phyloP scores from a whole-genome alignment of 129 eudicot species.

The Smallanthus sonchifolius region DNA sequence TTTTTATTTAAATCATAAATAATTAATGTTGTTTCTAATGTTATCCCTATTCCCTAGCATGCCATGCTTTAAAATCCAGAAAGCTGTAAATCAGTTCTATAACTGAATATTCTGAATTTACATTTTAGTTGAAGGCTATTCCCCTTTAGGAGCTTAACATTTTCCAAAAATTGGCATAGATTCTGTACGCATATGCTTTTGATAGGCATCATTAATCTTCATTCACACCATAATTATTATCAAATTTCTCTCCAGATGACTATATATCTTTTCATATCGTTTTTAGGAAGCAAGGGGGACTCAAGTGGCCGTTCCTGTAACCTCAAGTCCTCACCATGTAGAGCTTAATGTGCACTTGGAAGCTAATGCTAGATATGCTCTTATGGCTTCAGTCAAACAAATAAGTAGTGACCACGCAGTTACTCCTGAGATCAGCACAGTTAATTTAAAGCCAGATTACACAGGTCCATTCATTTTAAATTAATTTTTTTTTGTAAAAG shows the following conservation, averaged over 20 bases:
- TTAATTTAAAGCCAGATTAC: slow-evolving; percentile 58
- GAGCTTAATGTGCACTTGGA: slow-evolving; percentile 70
- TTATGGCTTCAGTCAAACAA: slow-evolving; percentile 76
- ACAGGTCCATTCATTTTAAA: slow-evolving; percentile 37
- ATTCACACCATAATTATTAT: background rate
- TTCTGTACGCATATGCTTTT: background rate
- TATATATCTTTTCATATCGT: background rate
- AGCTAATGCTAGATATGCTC: slow-evolving; percentile 63
- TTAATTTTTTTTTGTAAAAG: background rate
- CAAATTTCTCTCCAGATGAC: background rate
- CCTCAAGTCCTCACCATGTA: slow-evolving; percentile 66
- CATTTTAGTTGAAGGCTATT: background rate
- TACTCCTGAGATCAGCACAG: slow-evolving; percentile 63
- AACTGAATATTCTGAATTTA: background rate
- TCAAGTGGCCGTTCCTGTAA: slow-evolving; percentile 56
- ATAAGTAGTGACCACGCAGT: slow-evolving; percentile 54
- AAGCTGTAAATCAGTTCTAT: background rate
- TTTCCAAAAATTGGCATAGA: background rate
- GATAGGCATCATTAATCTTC: background rate
- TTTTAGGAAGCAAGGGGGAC: slow-evolving; percentile 55
- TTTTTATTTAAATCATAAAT: background rate
- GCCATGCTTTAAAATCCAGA: too few species aligned
- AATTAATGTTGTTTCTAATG: background rate
- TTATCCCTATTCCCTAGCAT: background rate
- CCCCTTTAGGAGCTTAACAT: background rate